Base-by-base conservation (phyloP, 805 yeast species). In the Ogataea chonburiensis region DNA sequence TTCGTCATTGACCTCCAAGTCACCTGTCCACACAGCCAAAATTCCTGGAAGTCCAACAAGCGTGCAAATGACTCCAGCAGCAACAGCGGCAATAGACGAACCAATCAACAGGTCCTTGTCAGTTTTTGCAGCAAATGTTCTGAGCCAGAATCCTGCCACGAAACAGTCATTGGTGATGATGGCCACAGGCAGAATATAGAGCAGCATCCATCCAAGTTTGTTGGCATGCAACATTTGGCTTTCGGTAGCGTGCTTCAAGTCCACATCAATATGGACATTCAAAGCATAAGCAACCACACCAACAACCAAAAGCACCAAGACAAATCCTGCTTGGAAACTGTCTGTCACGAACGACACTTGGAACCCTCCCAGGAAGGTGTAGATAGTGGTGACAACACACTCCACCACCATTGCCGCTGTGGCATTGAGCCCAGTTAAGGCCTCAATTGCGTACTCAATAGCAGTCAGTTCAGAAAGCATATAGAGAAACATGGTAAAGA, bases 61-160 rank as follows among this genome's bases (percentile, higher is more conserved):
- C 0, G 84, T 75, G 43, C 81, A 77, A 40, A 87, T 69, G 10
- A 70, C 66, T 38, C 82, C 75, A 28, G 79, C 66, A 15, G 83
- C 72, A 39, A 84, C 58, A 0, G 89, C 73, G 0, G 96, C 95
- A 42, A 89, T 65, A 3, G 80, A 68, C 36, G 88, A 76, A 17
- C 93, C 94, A 47, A 86, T 73, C 59, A 73, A 59, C 50, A 89
- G 70, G 54, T 88, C 96, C 46, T 68, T 75, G 61, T 88, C 77
- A 7, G 86, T 66, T 46, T 76, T 77, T 5, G 95, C 81, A 5
- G 98, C 95, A 67, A 89, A 89, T 1, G 98, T 86, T 54, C 98
- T 71, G 43, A 89, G 66, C 98, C 98, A 89, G 59, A 89, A 88
- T 0, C 96, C 96, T 20, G 95, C 75, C 71, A 89, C 66, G 62